Conservation (phyloP, 805 yeast genomes). For the Ogataea nonfermentans region DNA sequence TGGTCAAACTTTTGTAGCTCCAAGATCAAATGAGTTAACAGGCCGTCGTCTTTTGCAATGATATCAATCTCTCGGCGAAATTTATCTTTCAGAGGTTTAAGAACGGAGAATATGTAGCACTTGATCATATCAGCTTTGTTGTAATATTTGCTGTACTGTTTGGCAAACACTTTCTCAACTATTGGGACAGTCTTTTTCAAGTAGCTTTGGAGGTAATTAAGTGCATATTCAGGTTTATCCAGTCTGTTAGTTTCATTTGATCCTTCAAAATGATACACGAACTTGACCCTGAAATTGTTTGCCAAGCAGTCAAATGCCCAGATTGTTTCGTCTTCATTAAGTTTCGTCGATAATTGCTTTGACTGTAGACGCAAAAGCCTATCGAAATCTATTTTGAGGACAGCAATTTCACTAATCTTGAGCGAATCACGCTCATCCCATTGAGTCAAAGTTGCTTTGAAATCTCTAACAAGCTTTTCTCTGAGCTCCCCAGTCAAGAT, state of each 20-base stretch:
- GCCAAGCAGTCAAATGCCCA: constrained; percentile 52
- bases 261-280: constrained; percentile 60
- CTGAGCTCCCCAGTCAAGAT: constrained; percentile 1
- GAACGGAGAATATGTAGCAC: constrained; percentile 45
- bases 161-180: constrained; percentile 33
- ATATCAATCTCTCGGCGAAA: constrained; percentile 31
- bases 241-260: constrained; percentile 57
- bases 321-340: constrained; percentile 27
- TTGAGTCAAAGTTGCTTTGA: not conserved
- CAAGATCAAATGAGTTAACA: constrained; percentile 55
- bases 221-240: constrained; percentile 73
- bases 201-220: constrained; percentile 47
- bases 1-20: constrained; percentile 61
- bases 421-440: constrained; percentile 6
- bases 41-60: constrained; percentile 38
- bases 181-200: constrained; percentile 30
- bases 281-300: constrained; percentile 46
- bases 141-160: constrained; percentile 25
- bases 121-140: constrained; percentile 24
- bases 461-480: not conserved
- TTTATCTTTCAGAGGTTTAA: constrained; percentile 47
- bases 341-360: not conserved
- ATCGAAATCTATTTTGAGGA: constrained; percentile 2
- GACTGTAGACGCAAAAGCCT: constrained; percentile 12
- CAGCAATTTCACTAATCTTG: not conserved